A percentile compares a stretch with the other conserved stretches of the same genome.
Conservation (phyloP, 305 asterid species). For the Galium porrigens region DNA sequence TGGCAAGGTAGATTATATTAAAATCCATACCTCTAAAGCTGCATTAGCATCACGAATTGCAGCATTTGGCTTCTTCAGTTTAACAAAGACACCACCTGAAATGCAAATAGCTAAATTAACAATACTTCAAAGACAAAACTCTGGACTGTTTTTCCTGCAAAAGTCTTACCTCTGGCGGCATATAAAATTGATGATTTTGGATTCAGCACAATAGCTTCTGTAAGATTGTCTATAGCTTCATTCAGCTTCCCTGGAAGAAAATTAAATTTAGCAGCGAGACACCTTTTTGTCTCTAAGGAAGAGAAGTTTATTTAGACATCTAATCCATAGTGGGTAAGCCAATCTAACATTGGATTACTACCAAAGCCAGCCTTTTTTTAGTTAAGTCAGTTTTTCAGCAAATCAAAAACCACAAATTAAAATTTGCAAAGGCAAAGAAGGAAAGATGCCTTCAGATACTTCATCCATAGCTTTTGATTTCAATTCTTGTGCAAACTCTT, state of each 20-base stretch:
- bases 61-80: constrained; percentile 72
- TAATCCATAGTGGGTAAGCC: neutral
- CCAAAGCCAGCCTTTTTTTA: neutral
- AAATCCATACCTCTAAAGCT: constrained; percentile 49
- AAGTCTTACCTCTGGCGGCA: constrained; percentile 49
- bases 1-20: constrained; percentile 8
- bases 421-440: constrained; percentile 2
- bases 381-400: neutral
- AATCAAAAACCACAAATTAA: neutral
- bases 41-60: constrained; percentile 77
- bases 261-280: constrained; percentile 6
- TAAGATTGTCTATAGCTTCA: constrained; percentile 45
- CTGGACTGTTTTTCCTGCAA: constrained; percentile 10
- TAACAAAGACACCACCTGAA: constrained; percentile 48
- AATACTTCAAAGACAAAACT: constrained; percentile 6
- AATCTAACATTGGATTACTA: neutral
- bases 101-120: constrained; percentile 10
- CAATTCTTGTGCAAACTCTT: constrained; percentile 41
- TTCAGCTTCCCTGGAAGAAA: constrained; percentile 37
- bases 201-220: constrained; percentile 59
- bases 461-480: constrained; percentile 56
- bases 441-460: constrained; percentile 37
- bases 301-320: neutral
- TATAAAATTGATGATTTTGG: constrained; percentile 54
- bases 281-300: constrained; percentile 5